A percentile compares a stretch with the other conserved stretches of the same genome.
Conservation (phyloP, 164 flowering plant species). For the Umbilicus rupestris region DNA sequence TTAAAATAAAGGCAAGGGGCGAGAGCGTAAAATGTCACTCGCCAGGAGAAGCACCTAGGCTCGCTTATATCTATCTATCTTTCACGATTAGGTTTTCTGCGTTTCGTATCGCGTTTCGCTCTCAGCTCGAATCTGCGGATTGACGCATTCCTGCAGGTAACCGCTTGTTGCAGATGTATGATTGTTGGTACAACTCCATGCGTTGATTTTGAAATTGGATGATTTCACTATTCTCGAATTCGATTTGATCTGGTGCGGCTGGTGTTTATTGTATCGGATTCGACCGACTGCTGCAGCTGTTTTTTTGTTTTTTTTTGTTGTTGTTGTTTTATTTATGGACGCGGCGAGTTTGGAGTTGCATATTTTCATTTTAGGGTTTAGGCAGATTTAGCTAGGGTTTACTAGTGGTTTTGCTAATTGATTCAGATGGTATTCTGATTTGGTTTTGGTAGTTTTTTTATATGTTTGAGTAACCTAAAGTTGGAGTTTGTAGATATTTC, state of each 20-base stretch:
- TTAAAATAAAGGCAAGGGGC: not conserved
- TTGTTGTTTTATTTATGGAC: not conserved
- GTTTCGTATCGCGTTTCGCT: not conserved
- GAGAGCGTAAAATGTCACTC: not conserved
- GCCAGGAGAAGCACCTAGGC: not conserved
- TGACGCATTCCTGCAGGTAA: not conserved
- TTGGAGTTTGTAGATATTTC: not conserved
- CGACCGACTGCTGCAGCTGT: not conserved
- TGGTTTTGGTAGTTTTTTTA: not conserved
- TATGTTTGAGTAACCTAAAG: not conserved
- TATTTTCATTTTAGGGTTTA: not conserved
- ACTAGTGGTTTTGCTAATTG: not conserved
- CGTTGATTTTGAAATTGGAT: not conserved
- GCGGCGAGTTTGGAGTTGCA: not conserved
- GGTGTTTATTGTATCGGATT: not conserved
- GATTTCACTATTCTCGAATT: not conserved
- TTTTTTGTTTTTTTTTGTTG: too few relatives aligned
- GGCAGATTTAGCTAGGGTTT: not conserved
- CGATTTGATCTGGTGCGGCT: not conserved
- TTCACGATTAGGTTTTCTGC: not conserved
- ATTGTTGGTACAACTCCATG: not conserved
- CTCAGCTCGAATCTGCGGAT: conserved; percentile 2
- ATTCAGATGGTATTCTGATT: not conserved
- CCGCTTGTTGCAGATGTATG: not conserved
- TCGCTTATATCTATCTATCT: not conserved